phyloP scores from a whole-genome alignment of 140 eudicot species.

The Ambrosia hybrid region DNA sequence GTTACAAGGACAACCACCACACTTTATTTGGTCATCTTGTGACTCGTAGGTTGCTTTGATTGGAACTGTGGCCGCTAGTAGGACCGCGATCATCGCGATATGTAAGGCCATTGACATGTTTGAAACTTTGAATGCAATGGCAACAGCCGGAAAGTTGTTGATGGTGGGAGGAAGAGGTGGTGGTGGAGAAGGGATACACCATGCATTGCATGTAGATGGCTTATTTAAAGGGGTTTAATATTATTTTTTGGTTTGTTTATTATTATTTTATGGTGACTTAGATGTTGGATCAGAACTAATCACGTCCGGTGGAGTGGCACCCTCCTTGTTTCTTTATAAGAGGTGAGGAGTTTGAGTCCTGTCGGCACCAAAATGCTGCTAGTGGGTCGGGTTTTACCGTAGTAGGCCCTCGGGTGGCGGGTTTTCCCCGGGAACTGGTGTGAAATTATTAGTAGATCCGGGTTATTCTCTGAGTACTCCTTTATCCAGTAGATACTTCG shows the following conservation, averaged over 20 bases:
- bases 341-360: no score
- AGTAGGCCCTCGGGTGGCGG: no score
- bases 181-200: constrained; percentile 8
- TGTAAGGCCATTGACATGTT: constrained; percentile 10
- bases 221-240: constrained; percentile 21
- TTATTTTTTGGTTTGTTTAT: background rate
- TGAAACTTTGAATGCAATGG: no score
- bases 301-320: no score
- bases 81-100: background rate
- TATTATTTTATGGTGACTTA: background rate
- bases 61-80: background rate
- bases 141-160: background rate
- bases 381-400: no score
- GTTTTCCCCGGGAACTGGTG: no score
- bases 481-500: no score
- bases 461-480: no score
- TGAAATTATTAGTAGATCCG: no score
- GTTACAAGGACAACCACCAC: constrained; percentile 75
- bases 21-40: constrained; percentile 47
- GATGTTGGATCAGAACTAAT: background rate
- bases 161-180: background rate
- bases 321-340: no score
- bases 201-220: constrained; percentile 43
- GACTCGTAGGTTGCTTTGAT: constrained; percentile 13
- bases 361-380: no score